Evolutionary conservation across 2,329 filamentous ascomycete genomes (phyloP).

Genomic region (Herpotrichia juniperi): DNA sequence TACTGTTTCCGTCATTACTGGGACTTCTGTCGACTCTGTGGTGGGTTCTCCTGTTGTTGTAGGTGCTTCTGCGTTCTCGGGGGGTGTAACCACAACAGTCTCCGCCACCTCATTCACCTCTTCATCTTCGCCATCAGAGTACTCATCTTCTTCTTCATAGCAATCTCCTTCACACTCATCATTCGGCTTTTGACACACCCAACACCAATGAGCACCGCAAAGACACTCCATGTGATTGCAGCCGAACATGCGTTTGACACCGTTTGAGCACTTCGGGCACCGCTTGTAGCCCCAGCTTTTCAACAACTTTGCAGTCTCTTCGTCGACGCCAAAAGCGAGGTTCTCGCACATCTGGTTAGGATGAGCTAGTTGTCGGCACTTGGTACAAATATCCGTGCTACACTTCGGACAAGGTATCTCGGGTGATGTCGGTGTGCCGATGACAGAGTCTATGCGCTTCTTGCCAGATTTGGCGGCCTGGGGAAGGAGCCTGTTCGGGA

Average conservation of each 20-base stretch:
- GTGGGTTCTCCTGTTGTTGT: conserved; percentile 10
- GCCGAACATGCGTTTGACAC: conserved; percentile 55
- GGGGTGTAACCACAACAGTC: conserved; percentile 8
- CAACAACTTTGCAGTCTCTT: conserved; percentile 47
- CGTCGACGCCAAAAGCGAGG: conserved; percentile 37
- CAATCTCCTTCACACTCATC: conserved; percentile 37
- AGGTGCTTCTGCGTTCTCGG: conserved; percentile 18
- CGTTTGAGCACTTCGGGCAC: conserved; percentile 58
- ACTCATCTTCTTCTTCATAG: conserved; percentile 23
- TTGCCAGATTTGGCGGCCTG: conserved; percentile 18
- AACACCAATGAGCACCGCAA: conserved; percentile 60
- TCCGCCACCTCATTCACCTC: conserved; percentile 30
- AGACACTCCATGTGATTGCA: conserved; percentile 56
- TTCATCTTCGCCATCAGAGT: conserved; percentile 29
- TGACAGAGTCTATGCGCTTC: conserved; percentile 29
- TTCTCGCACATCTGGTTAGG: conserved; percentile 41
- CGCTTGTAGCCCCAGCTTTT: conserved; percentile 55
- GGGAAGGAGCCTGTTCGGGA: conserved; percentile 38
- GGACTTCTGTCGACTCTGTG: not conserved
- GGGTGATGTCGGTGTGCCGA: conserved; percentile 27
- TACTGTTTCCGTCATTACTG: conserved; percentile 1
- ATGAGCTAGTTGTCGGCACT: conserved; percentile 53
- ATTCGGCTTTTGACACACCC: conserved; percentile 46
- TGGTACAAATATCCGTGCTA: conserved; percentile 48
- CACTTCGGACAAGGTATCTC: conserved; percentile 54